Percentiles rank a stretch among this genome's conserved stretches.
Evolutionary conservation across 1,139 yeast genomes (phyloP).

Genomic region (Arxiozyma slooffiae): DNA sequence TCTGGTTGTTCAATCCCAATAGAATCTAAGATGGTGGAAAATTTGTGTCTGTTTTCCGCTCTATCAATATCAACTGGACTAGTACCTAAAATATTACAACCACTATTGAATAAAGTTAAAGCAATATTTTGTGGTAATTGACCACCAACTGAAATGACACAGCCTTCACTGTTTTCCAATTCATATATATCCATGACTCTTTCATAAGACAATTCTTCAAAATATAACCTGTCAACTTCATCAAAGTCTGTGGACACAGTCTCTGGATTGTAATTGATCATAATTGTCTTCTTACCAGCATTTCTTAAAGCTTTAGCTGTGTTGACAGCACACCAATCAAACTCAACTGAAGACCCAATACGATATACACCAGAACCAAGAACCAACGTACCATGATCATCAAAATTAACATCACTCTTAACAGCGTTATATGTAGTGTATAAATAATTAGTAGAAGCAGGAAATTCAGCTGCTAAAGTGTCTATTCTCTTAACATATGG

Average conservation of each 20-base stretch:
- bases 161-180: slow-evolving; percentile 79
- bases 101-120: slow-evolving; percentile 65
- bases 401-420: slow-evolving; percentile 70
- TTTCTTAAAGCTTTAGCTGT: slow-evolving; percentile 91
- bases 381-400: slow-evolving; percentile 88
- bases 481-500: slow-evolving; percentile 97
- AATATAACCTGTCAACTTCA: slow-evolving; percentile 93
- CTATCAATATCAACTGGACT: slow-evolving; percentile 90
- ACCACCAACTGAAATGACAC: slow-evolving; percentile 95
- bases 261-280: slow-evolving; percentile 97
- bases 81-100: slow-evolving; percentile 87
- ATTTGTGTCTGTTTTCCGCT: slow-evolving; percentile 97
- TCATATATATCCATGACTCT: slow-evolving; percentile 97
- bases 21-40: slow-evolving; percentile 85
- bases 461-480: slow-evolving; percentile 97
- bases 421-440: slow-evolving; percentile 95
- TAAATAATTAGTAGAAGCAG: slow-evolving; percentile 89
- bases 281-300: slow-evolving; percentile 78
- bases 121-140: slow-evolving; percentile 97
- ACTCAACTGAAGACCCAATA: slow-evolving; percentile 96
- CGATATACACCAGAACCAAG: slow-evolving; percentile 97
- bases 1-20: slow-evolving; percentile 92
- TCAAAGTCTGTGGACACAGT: slow-evolving; percentile 97
- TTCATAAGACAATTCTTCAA: slow-evolving; percentile 89
- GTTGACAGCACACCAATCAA: slow-evolving; percentile 98